Conservation (phyloP, 768 basidiomycete species). For the Termitomyces sp. region DNA sequence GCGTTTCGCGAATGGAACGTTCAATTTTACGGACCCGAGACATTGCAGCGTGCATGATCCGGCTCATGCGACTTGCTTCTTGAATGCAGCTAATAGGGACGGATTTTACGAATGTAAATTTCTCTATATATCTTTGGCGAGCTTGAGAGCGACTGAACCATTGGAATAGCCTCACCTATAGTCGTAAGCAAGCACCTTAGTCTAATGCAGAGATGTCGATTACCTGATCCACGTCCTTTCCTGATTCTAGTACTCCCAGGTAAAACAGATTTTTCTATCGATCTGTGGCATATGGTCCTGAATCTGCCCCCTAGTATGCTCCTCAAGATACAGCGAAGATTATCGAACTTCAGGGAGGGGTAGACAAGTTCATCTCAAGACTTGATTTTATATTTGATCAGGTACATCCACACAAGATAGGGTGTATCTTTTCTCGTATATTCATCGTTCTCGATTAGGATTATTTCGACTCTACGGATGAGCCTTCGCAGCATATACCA, state of each 20-base stretch:
- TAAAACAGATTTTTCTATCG: slow-evolving; percentile 15
- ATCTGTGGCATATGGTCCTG: background rate
- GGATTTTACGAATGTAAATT: slow-evolving; percentile 55
- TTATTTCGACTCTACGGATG: slow-evolving; percentile 60
- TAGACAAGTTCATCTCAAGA: slow-evolving; percentile 45
- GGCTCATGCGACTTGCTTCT: slow-evolving; percentile 48
- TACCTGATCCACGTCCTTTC: background rate
- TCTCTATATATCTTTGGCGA: background rate
- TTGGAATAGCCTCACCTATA: slow-evolving; percentile 40
- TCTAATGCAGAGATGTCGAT: background rate
- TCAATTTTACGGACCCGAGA: slow-evolving; percentile 60
- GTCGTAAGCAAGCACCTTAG: slow-evolving; percentile 33
- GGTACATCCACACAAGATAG: slow-evolving; percentile 18
- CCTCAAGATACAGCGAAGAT: slow-evolving; percentile 63
- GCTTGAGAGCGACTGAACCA: background rate
- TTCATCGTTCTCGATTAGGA: slow-evolving; percentile 21
- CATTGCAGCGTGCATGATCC: slow-evolving; percentile 66
- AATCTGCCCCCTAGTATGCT: slow-evolving; percentile 38
- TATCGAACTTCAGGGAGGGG: slow-evolving; percentile 56
- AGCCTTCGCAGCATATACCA: slow-evolving; percentile 64
- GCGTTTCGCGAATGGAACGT: slow-evolving; percentile 49
- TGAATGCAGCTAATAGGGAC: slow-evolving; percentile 49
- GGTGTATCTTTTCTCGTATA: background rate
- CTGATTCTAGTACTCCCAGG: slow-evolving; percentile 44
- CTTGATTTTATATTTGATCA: slow-evolving; percentile 55